These are phyloP conservation scores for Begonia masoniana DNA, from an alignment of 306 rosid genomes.

Conservation along the genomic window DNA sequence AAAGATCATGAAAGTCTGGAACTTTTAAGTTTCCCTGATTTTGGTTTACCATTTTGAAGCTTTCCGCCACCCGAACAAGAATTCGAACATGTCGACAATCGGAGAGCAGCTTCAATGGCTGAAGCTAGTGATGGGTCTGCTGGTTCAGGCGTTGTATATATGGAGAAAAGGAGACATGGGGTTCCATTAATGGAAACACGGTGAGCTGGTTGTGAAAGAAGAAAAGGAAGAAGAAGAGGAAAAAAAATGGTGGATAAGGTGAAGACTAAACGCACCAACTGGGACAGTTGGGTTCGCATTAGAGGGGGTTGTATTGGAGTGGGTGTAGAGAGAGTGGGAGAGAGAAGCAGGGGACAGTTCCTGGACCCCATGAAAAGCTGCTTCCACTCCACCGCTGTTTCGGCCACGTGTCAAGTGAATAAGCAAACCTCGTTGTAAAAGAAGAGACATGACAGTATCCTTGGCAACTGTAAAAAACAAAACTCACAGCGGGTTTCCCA, in stretches of 20 bases:
- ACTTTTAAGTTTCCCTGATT: neutral
- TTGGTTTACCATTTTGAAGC: slow-evolving; percentile 73
- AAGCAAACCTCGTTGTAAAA: too few species aligned
- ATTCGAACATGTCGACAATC: slow-evolving; percentile 44
- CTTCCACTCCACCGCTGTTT: slow-evolving; percentile 26
- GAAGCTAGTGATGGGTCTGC: neutral
- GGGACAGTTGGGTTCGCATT: slow-evolving; percentile 19
- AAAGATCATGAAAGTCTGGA: neutral
- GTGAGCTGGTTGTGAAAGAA: too few species aligned
- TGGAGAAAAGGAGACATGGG: too few species aligned
- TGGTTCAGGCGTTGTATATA: neutral
- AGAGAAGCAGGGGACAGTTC: slow-evolving; percentile 15
- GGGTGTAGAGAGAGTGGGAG: slow-evolving; percentile 20
- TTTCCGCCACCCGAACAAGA: slow-evolving; percentile 72
- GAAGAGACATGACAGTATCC: too few species aligned
- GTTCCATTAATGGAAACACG: too few species aligned
- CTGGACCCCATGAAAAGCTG: slow-evolving; percentile 26
- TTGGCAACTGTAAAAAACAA: too few species aligned
- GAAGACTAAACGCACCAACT: slow-evolving; percentile 8
- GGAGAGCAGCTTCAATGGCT: neutral
- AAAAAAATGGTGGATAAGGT: neutral
- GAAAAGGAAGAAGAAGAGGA: neutral
- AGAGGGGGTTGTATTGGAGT: slow-evolving; percentile 16
- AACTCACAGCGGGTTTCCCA: too few species aligned
- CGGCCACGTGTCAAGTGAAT: slow-evolving; percentile 23